Evolutionary conservation across 2,329 filamentous ascomycete species (phyloP).

Genomic region (Paraphaeosphaeria minitans): DNA sequence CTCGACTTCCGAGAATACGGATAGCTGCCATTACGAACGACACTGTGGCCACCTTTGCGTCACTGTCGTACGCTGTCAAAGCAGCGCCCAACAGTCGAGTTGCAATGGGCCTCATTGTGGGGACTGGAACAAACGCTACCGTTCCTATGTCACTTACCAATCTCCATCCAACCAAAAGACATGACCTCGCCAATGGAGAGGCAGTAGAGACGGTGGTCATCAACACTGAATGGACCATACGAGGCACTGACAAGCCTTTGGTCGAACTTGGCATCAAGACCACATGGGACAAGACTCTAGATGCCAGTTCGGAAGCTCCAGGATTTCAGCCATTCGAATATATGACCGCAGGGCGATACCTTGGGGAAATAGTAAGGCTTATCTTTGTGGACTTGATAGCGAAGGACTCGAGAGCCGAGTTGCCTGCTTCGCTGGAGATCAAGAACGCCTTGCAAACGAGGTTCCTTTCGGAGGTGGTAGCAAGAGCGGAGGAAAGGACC

Average conservation of each 20-base stretch:
- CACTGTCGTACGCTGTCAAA: slow-evolving; percentile 74
- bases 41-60: slow-evolving; percentile 77
- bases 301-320: slow-evolving; percentile 68
- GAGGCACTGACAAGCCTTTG: slow-evolving; percentile 72
- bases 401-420: slow-evolving; percentile 34
- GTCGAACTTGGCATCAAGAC: slow-evolving; percentile 67
- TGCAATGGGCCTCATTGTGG: slow-evolving; percentile 80
- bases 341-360: slow-evolving; percentile 79
- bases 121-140: slow-evolving; percentile 81
- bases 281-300: slow-evolving; percentile 71
- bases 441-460: slow-evolving; percentile 71
- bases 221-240: slow-evolving; percentile 86
- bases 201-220: slow-evolving; percentile 70
- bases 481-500: slow-evolving; percentile 42
- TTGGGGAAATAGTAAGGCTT: slow-evolving; percentile 76
- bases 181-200: slow-evolving; percentile 37
- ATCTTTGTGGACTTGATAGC: slow-evolving; percentile 67
- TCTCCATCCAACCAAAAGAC: slow-evolving; percentile 67
- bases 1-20: slow-evolving; percentile 65
- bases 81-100: slow-evolving; percentile 66
- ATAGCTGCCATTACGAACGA: slow-evolving; percentile 83
- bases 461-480: slow-evolving; percentile 73
- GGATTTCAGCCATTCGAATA: slow-evolving; percentile 85
- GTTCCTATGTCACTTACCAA: slow-evolving; percentile 69
- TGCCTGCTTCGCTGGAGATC: slow-evolving; percentile 62